phyloP scores from a whole-genome alignment of 1,139 yeast species.

The Debaryomyces sp. region DNA sequence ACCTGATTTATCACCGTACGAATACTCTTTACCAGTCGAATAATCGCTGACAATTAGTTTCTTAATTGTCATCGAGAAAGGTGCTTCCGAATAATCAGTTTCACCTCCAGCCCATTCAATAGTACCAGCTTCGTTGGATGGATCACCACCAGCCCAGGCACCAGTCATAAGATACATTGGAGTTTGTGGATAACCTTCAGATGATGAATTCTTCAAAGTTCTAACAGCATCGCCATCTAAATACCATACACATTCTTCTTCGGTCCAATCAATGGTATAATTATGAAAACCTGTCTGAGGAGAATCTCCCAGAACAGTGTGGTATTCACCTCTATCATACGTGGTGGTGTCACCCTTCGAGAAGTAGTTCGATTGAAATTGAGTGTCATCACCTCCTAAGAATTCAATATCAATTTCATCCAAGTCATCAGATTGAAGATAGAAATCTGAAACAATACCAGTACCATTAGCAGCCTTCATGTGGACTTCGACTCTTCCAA shows the following conservation, averaged over 20 bases:
- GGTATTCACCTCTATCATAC: conserved; percentile 75
- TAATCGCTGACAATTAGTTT: conserved; percentile 33
- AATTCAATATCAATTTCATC: conserved; percentile 85
- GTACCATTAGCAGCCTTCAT: conserved; percentile 69
- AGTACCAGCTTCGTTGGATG: conserved; percentile 49
- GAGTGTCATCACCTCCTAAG: conserved; percentile 69
- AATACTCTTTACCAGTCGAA: conserved; percentile 38
- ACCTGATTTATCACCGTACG: conserved; percentile 60
- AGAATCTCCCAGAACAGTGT: conserved; percentile 41
- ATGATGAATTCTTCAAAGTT: conserved; percentile 36
- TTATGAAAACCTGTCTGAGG: conserved; percentile 39
- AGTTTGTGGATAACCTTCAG: conserved; percentile 52
- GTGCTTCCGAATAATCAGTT: conserved; percentile 41
- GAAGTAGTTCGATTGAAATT: conserved; percentile 77
- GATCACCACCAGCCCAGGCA: conserved; percentile 50
- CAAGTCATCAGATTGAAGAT: conserved; percentile 74
- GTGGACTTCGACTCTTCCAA: conserved; percentile 72
- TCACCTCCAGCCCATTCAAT: conserved; percentile 50
- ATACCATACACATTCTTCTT: conserved; percentile 41
- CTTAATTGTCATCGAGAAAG: conserved; percentile 35
- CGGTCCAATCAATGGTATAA: conserved; percentile 40
- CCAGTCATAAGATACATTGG: conserved; percentile 52
- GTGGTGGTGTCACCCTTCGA: conserved; percentile 72
- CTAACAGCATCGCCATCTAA: conserved; percentile 46
- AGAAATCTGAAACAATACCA: conserved; percentile 76